These are phyloP conservation scores for Euphorbia corollata DNA, from an alignment of 441 rosid genomes.

Conservation along the genomic window DNA sequence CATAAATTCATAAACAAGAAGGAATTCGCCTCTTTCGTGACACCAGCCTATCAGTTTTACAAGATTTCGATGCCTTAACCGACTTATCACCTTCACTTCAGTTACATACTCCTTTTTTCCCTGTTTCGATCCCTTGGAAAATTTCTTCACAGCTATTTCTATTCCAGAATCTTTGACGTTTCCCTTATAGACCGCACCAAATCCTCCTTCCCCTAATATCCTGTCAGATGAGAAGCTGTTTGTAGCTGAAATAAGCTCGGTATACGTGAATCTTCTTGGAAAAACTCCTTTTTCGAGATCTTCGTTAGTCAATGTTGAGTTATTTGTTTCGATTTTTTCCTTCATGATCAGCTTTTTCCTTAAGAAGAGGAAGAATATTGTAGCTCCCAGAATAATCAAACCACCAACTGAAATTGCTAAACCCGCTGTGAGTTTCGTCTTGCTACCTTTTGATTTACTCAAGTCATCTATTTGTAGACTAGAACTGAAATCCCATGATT, in stretches of 20 bases:
- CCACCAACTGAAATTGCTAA: neutral
- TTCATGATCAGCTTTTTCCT: constrained; percentile 15
- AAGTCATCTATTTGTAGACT: constrained; percentile 19
- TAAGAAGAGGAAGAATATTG: constrained; percentile 1
- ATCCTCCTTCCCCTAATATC: constrained; percentile 57
- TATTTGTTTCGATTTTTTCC: constrained; percentile 24
- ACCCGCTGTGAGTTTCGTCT: constrained; percentile 8
- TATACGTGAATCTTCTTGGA: constrained; percentile 47
- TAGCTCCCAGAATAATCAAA: constrained; percentile 6
- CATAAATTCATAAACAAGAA: constrained; percentile 48
- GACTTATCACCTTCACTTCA: constrained; percentile 44
- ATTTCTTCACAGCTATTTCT: constrained; percentile 41
- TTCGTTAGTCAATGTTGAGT: constrained; percentile 34
- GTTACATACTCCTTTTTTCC: constrained; percentile 46
- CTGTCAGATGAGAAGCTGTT: constrained; percentile 39
- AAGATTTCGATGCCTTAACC: constrained; percentile 46
- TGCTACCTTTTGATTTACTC: neutral
- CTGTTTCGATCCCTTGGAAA: constrained; percentile 37
- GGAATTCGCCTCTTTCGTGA: constrained; percentile 28
- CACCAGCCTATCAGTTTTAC: constrained; percentile 65
- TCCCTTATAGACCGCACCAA: constrained; percentile 51
- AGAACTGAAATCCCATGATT: constrained; percentile 37
- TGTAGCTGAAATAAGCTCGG: constrained; percentile 45
- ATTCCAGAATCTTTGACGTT: constrained; percentile 24
- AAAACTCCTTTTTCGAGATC: constrained; percentile 43